Percentiles rank a stretch among this genome's conserved stretches.
These are phyloP conservation scores for Aspergillus novoparasiticus DNA, from an alignment of 2,329 filamentous ascomycete species.

Conservation along the genomic window DNA sequence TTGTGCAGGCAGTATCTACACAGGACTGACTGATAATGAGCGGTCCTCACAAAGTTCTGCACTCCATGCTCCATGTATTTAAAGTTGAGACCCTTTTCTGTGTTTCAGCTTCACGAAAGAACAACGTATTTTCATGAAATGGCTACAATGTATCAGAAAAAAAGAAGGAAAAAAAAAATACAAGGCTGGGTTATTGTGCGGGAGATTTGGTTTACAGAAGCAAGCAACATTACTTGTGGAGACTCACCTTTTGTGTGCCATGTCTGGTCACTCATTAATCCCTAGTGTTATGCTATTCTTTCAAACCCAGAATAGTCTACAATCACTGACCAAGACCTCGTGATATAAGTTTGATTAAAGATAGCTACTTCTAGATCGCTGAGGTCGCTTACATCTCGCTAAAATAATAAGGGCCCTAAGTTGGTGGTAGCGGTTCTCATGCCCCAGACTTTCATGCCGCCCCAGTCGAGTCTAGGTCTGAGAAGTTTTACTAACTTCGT, in stretches of 20 bases:
- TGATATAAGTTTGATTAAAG: not conserved
- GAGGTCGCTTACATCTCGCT: not conserved
- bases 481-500: slow-evolving; percentile 30
- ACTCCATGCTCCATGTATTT: not conserved
- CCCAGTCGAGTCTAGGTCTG: not conserved
- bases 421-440: not conserved
- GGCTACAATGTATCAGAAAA: slow-evolving; percentile 21
- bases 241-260: slow-evolving; percentile 14
- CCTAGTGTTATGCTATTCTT: not conserved
- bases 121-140: slow-evolving; percentile 22
- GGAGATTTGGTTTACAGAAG: slow-evolving; percentile 23
- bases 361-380: not conserved
- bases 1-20: not conserved
- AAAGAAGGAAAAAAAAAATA: slow-evolving; percentile 12
- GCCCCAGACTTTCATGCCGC: not conserved
- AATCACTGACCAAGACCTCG: not conserved
- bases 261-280: slow-evolving; percentile 10
- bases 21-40: not conserved
- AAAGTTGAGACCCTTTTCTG: not conserved
- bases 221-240: slow-evolving; percentile 5
- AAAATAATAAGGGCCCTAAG: not conserved
- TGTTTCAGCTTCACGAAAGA: not conserved
- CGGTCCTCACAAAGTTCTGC: not conserved
- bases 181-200: slow-evolving; percentile 20
- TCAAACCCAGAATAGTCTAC: not conserved